phyloP scores from a whole-genome alignment of 352 stramenopile species.

The Globisporangium solare region DNA sequence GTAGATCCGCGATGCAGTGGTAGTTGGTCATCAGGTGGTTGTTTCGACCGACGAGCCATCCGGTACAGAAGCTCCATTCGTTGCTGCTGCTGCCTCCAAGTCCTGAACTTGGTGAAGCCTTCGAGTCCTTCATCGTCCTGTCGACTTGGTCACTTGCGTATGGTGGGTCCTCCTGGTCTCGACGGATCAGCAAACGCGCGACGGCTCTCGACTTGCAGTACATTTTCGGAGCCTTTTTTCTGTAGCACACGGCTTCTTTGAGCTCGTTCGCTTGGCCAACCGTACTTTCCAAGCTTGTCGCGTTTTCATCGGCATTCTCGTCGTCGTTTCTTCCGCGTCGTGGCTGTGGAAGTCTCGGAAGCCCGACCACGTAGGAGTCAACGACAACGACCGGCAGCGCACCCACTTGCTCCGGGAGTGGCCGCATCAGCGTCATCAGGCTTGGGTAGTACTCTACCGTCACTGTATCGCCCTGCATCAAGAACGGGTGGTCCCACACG shows the following conservation, averaged over 20 bases:
- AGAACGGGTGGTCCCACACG: conserved; percentile 40
- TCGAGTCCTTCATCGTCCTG: background rate
- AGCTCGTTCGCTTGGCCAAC: conserved; percentile 42
- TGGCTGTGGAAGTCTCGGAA: background rate
- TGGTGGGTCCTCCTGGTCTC: no score
- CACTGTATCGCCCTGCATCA: conserved; percentile 30
- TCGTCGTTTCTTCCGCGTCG: background rate
- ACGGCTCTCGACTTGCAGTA: conserved; percentile 49
- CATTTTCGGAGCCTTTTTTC: conserved; percentile 40
- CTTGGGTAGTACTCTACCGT: conserved; percentile 52
- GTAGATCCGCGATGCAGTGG: conserved; percentile 41
- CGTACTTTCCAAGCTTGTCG: conserved; percentile 30
- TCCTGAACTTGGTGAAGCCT: no score
- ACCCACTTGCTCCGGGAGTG: conserved; percentile 17
- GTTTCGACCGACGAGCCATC: conserved; percentile 49
- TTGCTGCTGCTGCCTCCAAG: conserved; percentile 1
- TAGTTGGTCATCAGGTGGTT: conserved; percentile 71
- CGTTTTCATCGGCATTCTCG: conserved; percentile 1
- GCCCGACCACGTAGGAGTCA: conserved; percentile 35
- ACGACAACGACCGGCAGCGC: conserved; percentile 27
- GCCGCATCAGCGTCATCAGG: conserved; percentile 38
- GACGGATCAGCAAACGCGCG: conserved; percentile 44
- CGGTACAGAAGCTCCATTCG: conserved; percentile 43
- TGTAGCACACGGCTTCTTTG: conserved; percentile 56
- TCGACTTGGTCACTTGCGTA: conserved; percentile 2